Evolutionary conservation across 345 rosid genomes (phyloP).

Genomic region (Eucalyptus viminalis): DNA sequence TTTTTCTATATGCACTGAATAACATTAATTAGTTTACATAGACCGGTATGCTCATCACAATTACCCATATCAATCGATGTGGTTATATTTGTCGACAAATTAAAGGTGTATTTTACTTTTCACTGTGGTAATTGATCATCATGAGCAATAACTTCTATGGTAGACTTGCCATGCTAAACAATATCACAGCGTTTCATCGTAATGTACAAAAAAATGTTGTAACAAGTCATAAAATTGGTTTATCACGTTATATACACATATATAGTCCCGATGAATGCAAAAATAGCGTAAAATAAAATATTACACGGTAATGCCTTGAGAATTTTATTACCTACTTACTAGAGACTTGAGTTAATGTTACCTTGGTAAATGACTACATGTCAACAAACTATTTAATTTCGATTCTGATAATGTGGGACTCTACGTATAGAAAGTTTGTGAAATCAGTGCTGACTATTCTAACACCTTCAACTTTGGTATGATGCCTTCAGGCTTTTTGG

Average conservation of each 20-base stretch:
- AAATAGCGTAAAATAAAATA: too few species aligned
- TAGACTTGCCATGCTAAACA: background rate
- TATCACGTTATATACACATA: rapidly evolving
- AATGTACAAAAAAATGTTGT: background rate
- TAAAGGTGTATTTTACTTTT: background rate
- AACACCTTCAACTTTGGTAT: too few species aligned
- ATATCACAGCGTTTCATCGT: rapidly evolving
- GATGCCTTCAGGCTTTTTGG: too few species aligned
- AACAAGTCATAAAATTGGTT: background rate
- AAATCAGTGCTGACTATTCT: too few species aligned
- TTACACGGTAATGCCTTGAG: too few species aligned
- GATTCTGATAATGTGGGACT: too few species aligned
- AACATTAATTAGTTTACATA: background rate
- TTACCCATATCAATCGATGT: background rate
- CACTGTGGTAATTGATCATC: background rate
- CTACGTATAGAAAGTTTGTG: too few species aligned
- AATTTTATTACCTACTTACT: too few species aligned
- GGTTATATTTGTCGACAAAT: background rate
- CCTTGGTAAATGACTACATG: background rate
- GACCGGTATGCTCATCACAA: background rate
- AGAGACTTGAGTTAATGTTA: background rate
- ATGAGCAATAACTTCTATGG: background rate
- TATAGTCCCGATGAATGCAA: too few species aligned
- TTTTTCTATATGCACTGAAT: background rate
- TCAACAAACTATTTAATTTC: background rate